These are phyloP conservation scores for Gyrodon lividus DNA, from an alignment of 768 basidiomycete species.

Conservation along the genomic window DNA sequence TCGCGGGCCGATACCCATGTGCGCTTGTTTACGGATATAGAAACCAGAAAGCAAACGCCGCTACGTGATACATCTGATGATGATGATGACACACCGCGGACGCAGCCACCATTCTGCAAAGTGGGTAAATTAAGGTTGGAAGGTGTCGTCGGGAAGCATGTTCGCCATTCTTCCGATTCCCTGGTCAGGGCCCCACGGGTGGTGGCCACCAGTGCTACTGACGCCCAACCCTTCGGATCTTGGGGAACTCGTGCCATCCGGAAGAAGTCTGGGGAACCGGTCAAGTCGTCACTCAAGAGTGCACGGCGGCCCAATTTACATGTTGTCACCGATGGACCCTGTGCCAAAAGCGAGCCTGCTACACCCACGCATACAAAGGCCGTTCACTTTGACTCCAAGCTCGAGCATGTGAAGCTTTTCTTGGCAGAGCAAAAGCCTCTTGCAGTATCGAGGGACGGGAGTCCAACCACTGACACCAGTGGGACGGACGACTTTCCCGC, in stretches of 20 bases:
- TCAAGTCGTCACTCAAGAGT: constrained; percentile 88
- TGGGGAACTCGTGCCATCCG: constrained; percentile 51
- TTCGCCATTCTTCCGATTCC: constrained; percentile 26
- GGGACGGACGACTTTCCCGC: constrained; percentile 78
- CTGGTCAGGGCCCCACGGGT: constrained; percentile 1
- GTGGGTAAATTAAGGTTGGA: constrained; percentile 27
- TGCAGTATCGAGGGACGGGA: constrained; percentile 88
- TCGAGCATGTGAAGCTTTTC: constrained; percentile 95
- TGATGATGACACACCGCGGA: constrained; percentile 25
- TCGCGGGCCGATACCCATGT: constrained; percentile 5
- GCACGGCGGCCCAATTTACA: constrained; percentile 54
- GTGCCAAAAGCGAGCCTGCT: constrained; percentile 71
- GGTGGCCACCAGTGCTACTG: not conserved
- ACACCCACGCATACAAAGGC: constrained; percentile 80
- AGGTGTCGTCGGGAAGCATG: constrained; percentile 17
- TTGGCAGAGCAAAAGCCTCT: constrained; percentile 92
- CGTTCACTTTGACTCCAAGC: constrained; percentile 89
- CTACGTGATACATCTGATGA: constrained; percentile 33
- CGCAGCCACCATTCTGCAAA: constrained; percentile 16
- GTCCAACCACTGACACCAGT: constrained; percentile 80
- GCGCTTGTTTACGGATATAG: constrained; percentile 15
- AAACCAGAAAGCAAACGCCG: constrained; percentile 9
- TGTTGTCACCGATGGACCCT: constrained; percentile 47
- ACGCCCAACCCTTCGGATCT: not conserved
- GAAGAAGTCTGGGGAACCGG: constrained; percentile 92